These are phyloP conservation scores for Lactifluus echinatus DNA, from an alignment of 768 basidiomycete species.

Conservation along the genomic window DNA sequence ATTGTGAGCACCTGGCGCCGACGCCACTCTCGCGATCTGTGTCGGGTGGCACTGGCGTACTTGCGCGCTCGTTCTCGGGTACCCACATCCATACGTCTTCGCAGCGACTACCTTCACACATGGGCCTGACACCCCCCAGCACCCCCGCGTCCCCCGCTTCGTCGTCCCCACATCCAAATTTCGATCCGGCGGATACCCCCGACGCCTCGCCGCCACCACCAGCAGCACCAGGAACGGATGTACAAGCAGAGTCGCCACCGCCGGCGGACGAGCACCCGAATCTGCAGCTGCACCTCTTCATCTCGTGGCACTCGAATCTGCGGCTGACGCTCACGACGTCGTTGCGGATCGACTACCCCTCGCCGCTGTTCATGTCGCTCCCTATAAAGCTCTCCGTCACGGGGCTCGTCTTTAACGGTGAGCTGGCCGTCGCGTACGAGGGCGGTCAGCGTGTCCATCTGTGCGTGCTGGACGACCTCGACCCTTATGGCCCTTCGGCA, in stretches of 20 bases:
- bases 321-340: slow-evolving; percentile 87
- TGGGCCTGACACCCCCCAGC: neutral
- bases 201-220: slow-evolving; percentile 8
- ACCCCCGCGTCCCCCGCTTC: neutral
- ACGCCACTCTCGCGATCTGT: slow-evolving; percentile 23
- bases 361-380: slow-evolving; percentile 91
- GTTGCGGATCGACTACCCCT: slow-evolving; percentile 94
- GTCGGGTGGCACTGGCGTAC: slow-evolving; percentile 35
- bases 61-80: slow-evolving; percentile 27
- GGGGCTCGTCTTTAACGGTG: slow-evolving; percentile 77
- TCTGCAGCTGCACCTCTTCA: slow-evolving; percentile 80
- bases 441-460: slow-evolving; percentile 78
- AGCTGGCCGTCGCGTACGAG: slow-evolving; percentile 87
- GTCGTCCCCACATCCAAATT: neutral
- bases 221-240: slow-evolving; percentile 3
- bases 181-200: slow-evolving; percentile 2
- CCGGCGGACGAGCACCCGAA: slow-evolving; percentile 42
- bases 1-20: no score
- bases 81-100: neutral
- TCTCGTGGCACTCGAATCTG: slow-evolving; percentile 83
- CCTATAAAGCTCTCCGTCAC: slow-evolving; percentile 93
- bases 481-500: slow-evolving; percentile 70
- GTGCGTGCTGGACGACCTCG: slow-evolving; percentile 80
- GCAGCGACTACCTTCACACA: neutral
- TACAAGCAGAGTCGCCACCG: neutral